phyloP scores from a whole-genome alignment of 139 green algal genomes.

The Yamagishiella unicocca region DNA sequence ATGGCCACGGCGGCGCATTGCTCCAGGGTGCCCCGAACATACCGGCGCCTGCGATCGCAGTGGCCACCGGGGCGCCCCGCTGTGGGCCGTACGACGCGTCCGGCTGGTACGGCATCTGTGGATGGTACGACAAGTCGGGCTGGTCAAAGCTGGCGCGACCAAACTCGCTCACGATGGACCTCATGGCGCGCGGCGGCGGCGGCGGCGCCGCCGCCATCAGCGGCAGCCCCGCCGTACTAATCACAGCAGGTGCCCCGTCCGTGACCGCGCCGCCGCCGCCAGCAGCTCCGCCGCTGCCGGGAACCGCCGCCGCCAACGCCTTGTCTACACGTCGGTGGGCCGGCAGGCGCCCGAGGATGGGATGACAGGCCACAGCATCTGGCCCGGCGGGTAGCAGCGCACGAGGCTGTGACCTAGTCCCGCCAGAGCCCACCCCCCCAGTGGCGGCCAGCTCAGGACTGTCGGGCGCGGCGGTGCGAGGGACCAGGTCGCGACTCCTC shows the following conservation, averaged over 20 bases:
- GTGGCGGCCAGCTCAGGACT: too few relatives aligned
- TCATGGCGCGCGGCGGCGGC: neutral
- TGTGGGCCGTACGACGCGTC: neutral
- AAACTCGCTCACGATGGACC: neutral
- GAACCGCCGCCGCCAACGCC: neutral
- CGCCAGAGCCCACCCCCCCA: neutral
- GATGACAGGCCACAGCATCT: neutral
- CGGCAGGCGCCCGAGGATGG: conserved; percentile 18
- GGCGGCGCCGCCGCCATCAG: neutral
- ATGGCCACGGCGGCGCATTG: too few relatives aligned
- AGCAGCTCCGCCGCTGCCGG: neutral
- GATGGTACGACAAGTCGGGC: neutral
- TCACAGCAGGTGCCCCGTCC: neutral
- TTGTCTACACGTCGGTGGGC: neutral
- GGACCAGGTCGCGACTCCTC: neutral
- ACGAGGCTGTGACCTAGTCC: neutral
- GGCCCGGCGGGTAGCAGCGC: neutral
- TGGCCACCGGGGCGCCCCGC: neutral
- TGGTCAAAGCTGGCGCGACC: conserved; percentile 13
- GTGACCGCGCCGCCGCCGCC: neutral
- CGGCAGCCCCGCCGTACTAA: neutral
- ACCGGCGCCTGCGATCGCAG: neutral
- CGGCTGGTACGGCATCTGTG: neutral
- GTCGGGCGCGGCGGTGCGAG: too few relatives aligned
- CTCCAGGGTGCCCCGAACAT: neutral